phyloP scores from a whole-genome alignment of 75 land plant species.

The Pinus taeda region DNA sequence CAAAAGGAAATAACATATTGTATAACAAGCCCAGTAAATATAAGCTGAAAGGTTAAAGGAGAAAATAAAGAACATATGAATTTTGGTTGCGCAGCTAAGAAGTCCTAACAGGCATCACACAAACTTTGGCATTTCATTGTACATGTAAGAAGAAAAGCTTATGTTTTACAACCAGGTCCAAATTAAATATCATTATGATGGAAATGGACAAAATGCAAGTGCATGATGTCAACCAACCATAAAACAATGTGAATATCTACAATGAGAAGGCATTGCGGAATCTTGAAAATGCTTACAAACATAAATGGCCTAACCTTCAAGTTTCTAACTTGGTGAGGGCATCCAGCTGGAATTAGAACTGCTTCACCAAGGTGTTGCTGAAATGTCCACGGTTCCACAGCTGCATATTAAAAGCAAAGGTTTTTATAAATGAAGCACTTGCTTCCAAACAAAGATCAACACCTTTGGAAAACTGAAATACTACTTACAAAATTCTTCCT shows the following conservation, averaged over 20 bases:
- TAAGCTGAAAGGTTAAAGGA: no score
- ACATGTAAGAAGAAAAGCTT: no score
- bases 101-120: no score
- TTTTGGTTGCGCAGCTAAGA: no score
- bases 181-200: no score
- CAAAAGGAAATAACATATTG: no score
- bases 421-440: background rate
- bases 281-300: background rate
- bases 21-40: no score
- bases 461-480: background rate
- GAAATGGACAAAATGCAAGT: no score
- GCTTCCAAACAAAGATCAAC: background rate
- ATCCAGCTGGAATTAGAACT: constrained; percentile 81
- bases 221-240: background rate
- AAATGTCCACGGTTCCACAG: constrained; percentile 76
- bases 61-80: no score
- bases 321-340: constrained; percentile 85
- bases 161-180: no score
- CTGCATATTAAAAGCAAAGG: constrained; percentile 22
- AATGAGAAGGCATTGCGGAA: background rate
- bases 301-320: constrained; percentile 40
- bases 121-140: no score
- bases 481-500: constrained; percentile 50
- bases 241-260: background rate
- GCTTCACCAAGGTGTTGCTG: constrained; percentile 73